Percentiles rank a stretch among this genome's conserved stretches.
phyloP scores from a whole-genome alignment of 2,329 filamentous ascomycete genomes.

The Fusarium sp. region DNA sequence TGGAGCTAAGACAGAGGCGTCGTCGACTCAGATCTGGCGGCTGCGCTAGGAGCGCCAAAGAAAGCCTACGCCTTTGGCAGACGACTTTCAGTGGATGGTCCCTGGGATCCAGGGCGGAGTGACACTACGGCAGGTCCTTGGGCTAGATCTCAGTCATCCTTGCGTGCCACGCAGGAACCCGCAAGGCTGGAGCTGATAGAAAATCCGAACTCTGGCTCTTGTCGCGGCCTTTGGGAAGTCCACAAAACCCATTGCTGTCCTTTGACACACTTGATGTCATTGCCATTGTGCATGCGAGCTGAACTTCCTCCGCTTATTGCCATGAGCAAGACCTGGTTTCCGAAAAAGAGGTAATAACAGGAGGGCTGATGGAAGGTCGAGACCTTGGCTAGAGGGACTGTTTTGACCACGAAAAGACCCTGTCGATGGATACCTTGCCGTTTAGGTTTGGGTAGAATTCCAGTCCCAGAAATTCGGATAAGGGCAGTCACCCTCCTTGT shows the following conservation, averaged over 20 bases:
- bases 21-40: not conserved
- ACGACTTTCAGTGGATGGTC: slow-evolving; percentile 3
- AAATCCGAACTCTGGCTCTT: not conserved
- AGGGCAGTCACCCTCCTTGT: not conserved
- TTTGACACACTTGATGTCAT: not conserved
- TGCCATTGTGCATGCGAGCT: not conserved
- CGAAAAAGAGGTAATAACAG: not conserved
- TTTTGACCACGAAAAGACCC: not conserved
- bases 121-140: not conserved
- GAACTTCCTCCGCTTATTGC: not conserved
- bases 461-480: slow-evolving; percentile 9
- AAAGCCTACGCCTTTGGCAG: not conserved
- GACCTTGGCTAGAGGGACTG: not conserved
- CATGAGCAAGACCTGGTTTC: not conserved
- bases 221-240: not conserved
- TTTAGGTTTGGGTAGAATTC: slow-evolving; percentile 29
- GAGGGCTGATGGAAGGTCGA: not conserved
- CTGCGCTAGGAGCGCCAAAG: slow-evolving; percentile 13
- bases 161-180: not conserved
- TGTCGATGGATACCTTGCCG: not conserved
- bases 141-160: not conserved
- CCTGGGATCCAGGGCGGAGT: slow-evolving; percentile 13
- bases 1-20: not conserved
- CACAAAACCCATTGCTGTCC: not conserved
- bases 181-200: not conserved